A percentile compares a stretch with the other conserved stretches of the same genome.
phyloP scores from a whole-genome alignment of 139 green algal genomes.

The Deuterostichococcus epilithicus region DNA sequence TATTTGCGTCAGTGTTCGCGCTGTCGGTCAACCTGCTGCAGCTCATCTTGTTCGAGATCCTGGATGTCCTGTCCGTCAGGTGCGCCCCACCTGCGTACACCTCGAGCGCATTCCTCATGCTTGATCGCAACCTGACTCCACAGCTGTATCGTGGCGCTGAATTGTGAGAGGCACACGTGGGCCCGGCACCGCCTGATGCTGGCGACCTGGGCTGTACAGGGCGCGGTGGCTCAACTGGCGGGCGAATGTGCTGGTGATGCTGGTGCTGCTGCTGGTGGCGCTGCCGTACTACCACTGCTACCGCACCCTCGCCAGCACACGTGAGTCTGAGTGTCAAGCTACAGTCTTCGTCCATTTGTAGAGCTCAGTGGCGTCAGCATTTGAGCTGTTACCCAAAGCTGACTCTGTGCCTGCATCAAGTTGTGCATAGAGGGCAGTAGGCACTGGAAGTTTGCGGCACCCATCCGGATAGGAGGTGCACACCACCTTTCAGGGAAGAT shows the following conservation, averaged over 20 bases:
- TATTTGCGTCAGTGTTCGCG: slow-evolving; percentile 86
- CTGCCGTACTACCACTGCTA: slow-evolving; percentile 86
- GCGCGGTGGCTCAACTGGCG: slow-evolving; percentile 68
- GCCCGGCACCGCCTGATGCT: neutral
- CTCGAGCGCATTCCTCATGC: neutral
- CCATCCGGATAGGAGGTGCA: too few relatives aligned
- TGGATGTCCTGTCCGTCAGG: slow-evolving; percentile 60
- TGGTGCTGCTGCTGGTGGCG: slow-evolving; percentile 76
- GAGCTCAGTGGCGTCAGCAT: neutral
- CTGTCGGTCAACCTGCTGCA: slow-evolving; percentile 86
- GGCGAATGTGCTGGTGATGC: slow-evolving; percentile 67
- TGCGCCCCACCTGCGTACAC: slow-evolving; percentile 16
- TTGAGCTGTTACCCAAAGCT: neutral
- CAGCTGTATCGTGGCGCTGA: neutral
- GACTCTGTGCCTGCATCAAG: neutral
- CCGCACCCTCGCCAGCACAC: slow-evolving; percentile 28
- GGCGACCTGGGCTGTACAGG: slow-evolving; percentile 49
- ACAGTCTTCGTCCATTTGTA: neutral
- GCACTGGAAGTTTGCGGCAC: neutral
- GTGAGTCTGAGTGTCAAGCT: slow-evolving; percentile 7
- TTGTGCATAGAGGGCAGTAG: neutral
- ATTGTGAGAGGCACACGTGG: neutral
- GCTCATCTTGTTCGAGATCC: slow-evolving; percentile 87
- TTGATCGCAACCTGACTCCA: neutral
- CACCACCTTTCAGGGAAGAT: slow-evolving; percentile 1